Evolutionary conservation across 176 grass and related monocot species (phyloP).

Genomic region (Dactylis glomerata): DNA sequence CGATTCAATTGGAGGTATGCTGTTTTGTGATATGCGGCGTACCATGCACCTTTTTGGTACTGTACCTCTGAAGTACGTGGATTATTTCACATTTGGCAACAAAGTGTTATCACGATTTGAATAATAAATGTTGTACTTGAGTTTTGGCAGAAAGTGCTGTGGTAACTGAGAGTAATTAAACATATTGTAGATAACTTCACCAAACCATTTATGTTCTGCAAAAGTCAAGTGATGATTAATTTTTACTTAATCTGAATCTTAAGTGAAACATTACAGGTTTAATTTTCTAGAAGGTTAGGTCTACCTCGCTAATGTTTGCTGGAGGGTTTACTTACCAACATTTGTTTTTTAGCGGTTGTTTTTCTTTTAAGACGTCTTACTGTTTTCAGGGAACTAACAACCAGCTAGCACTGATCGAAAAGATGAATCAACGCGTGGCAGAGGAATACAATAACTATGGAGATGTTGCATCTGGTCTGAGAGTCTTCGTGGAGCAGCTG

Average conservation of each 20-base stretch:
- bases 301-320: neutral
- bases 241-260: neutral
- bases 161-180: neutral
- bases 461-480: constrained; percentile 75
- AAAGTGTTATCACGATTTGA: neutral
- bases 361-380: neutral
- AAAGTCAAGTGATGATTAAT: neutral
- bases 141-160: neutral
- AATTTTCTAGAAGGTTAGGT: neutral
- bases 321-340: neutral
- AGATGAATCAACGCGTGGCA: constrained; percentile 66
- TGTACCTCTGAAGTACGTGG: neutral
- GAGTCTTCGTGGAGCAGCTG: constrained; percentile 91
- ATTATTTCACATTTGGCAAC: neutral
- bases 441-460: constrained; percentile 74
- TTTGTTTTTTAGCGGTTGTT: neutral
- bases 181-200: neutral
- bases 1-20: neutral
- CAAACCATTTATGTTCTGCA: neutral
- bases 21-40: neutral
- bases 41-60: neutral
- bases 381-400: constrained; percentile 73
- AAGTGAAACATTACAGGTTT: neutral
- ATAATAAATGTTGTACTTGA: neutral
- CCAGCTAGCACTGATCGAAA: constrained; percentile 71